These are phyloP conservation scores for Turritis glabra DNA, from an alignment of 345 rosid species.

Conservation along the genomic window DNA sequence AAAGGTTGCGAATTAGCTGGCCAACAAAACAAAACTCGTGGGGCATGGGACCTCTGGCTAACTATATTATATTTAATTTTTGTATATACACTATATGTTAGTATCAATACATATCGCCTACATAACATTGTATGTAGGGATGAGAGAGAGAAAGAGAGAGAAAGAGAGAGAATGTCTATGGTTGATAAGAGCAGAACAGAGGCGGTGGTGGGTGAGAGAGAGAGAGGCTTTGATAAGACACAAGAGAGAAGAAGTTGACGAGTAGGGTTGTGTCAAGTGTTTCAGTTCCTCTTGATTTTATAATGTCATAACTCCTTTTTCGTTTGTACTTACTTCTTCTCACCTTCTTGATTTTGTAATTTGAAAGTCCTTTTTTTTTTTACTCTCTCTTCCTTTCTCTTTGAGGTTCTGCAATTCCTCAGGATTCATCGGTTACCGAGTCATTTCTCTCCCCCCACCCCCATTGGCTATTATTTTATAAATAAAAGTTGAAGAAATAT, in stretches of 20 bases:
- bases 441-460: conserved; percentile 16
- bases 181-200: conserved; percentile 29
- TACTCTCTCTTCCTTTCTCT: conserved; percentile 11
- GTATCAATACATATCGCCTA: background rate
- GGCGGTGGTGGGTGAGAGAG: conserved; percentile 19
- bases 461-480: conserved; percentile 27
- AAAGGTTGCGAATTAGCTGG: conserved; percentile 55
- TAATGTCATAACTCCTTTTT: conserved; percentile 23
- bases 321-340: conserved; percentile 11
- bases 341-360: background rate
- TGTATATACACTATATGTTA: background rate
- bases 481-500: background rate
- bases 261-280: conserved; percentile 31
- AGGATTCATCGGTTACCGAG: conserved; percentile 35
- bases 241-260: conserved; percentile 36
- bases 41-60: conserved; percentile 28
- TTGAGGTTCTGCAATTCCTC: conserved; percentile 27
- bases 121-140: background rate
- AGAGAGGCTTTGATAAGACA: conserved; percentile 47
- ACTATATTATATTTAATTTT: background rate
- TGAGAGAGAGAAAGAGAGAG: conserved; percentile 15
- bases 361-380: background rate
- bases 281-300: conserved; percentile 25
- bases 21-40: conserved; percentile 48
- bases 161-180: conserved; percentile 36